Base-by-base conservation (phyloP, 805 yeast genomes). In the Monosporozyma unispora region DNA sequence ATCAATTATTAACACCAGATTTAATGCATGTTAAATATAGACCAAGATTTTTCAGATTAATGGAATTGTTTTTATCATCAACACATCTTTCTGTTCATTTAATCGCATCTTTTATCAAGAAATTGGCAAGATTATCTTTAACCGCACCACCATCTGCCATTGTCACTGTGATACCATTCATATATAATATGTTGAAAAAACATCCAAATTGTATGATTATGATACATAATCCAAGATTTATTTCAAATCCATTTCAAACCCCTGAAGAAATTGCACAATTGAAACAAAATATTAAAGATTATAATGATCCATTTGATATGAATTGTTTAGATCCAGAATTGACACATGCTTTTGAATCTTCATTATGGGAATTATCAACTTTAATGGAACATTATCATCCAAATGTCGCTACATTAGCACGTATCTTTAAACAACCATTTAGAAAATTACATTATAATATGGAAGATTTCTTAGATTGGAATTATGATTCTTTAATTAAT, bases 381-480 rank as follows among this genome's bases (percentile, higher is more conserved):
- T 69, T 86, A 50, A 79, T 82, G 71, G 68, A 78, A 11, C 99
- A 93, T 64, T 91, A 89, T 62, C 98, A 93, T 69, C 97, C 98
- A 14, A 93, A 93, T 60, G 88, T 93, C 11, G 91, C 96, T 1
- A 84, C 96, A 0, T 72, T 93, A 57, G 96, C 96, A 16, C 83
- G 81, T 62, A 86, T 93, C 28, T 85, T 87, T 62, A 76, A 81
- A 18, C 96, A 93, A 67, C 96, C 96, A 3, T 91, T 89, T 70
- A 79, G 82, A 61, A 93, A 93, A 64, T 81, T 84, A 50, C 78
- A 79, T 57, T 93, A 93, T 65, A 86, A 86, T 64, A 73, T 93
- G 74, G 99, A 93, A 64, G 98, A 93, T 63, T 93, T 93, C 71
- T 69, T 93, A 59, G 96, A 90, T 66, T 91, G 96, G 87, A 81